These are phyloP conservation scores for Vachellia collinsii DNA, from an alignment of 306 rosid genomes.

Conservation along the genomic window DNA sequence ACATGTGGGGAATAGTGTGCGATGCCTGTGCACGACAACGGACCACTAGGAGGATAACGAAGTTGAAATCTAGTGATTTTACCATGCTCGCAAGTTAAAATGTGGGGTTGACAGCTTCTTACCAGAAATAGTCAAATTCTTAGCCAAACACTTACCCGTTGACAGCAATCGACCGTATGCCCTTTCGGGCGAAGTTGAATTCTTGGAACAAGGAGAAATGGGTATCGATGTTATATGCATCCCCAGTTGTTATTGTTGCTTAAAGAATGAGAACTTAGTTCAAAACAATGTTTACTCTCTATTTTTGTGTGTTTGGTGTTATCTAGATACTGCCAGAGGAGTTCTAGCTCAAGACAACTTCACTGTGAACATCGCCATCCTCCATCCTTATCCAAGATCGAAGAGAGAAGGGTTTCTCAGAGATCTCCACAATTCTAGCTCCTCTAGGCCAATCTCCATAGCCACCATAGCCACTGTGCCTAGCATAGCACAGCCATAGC, in stretches of 20 bases:
- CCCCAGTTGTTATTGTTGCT: neutral
- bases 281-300: neutral
- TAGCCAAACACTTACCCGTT: no score
- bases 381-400: constrained; percentile 71
- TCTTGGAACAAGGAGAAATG: neutral
- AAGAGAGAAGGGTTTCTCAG: constrained; percentile 53
- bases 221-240: neutral
- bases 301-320: neutral
- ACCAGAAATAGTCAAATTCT: no score
- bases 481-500: constrained; percentile 63
- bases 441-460: constrained; percentile 67
- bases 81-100: no score
- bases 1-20: no score
- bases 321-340: neutral
- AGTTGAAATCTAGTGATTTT: no score
- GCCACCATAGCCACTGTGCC: constrained; percentile 70
- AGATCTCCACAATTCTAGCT: constrained; percentile 53
- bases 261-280: neutral
- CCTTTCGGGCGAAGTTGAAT: no score
- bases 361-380: constrained; percentile 55
- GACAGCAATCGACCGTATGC: no score
- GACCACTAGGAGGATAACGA: no score
- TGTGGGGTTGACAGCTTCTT: no score
- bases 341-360: constrained; percentile 38
- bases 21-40: no score